Evolutionary conservation across 1,139 yeast species (phyloP), one percentile per base, ranked within the genome.

Genomic region (Geotrichum histeridarum): DNA sequence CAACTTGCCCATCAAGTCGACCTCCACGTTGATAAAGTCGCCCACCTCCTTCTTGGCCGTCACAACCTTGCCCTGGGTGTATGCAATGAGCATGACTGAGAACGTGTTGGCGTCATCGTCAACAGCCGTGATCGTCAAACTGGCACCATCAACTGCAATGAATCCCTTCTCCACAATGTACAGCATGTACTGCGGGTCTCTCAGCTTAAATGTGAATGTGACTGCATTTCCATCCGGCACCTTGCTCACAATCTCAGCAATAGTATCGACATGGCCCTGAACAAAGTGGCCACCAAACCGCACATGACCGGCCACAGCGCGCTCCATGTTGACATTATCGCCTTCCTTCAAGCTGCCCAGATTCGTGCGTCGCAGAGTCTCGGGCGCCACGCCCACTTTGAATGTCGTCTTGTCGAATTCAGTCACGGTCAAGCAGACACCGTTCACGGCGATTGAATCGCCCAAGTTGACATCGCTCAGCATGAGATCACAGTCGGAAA

Each of bases 211-310:
- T 1, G 89, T 86, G 66, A 82, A 85, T 1, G 84, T 76, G 38
- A 90, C 74, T 1, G 98, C 86, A 69, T 90, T 87, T 2, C 86
- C 94, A 65, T 91, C 98, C 0, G 79, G 72, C 7, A 61, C 71
- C 36, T 73, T 76, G 1, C 71, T 68, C 1, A 78, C 77, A 41
- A 94, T 86, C 35, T 72, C 71, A 4, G 96, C 97, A 33, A 84
- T 77, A 0, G 97, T 88, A 67, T 93, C 99, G 36, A 94, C 91
- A 72, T 93, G 99, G 12, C 99, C 99, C 63, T 93, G 99, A 1
- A 93, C 99, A 59, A 91, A 82, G 70, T 93, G 99, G 0, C 99
- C 99, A 31, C 99, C 99, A 65, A 91, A 81, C 59, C 99, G 77
- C 11, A 84, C 90, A 53, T 87, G 90, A 4, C 77, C 87, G 57